These are phyloP conservation scores for Geotrichum phurueaensis DNA, from an alignment of 1,139 yeast genomes.

Conservation along the genomic window DNA sequence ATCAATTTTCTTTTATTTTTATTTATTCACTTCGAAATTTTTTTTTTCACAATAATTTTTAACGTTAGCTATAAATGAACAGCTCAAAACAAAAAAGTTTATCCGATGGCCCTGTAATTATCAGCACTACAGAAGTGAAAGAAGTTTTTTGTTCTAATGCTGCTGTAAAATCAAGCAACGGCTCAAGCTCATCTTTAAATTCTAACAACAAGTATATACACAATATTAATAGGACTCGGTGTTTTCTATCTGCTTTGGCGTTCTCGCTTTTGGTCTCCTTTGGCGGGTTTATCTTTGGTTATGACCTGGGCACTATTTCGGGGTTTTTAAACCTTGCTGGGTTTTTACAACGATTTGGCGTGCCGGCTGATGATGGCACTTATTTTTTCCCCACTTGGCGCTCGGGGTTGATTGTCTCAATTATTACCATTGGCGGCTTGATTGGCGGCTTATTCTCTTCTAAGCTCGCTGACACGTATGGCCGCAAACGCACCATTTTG, in stretches of 20 bases:
- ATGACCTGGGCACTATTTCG: conserved; percentile 55
- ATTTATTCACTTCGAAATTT: no score
- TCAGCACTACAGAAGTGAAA: no score
- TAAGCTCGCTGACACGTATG: conserved; percentile 46
- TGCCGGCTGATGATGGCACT: conserved; percentile 22
- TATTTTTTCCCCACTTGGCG: conserved; percentile 40
- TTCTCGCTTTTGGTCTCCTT: conserved; percentile 34
- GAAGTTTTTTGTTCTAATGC: no score
- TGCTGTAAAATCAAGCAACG: no score
- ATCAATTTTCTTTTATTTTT: no score
- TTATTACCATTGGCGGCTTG: conserved; percentile 50
- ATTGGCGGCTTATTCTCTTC: conserved; percentile 49
- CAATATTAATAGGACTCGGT: no score
- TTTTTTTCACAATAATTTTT: no score
- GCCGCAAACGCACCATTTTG: conserved; percentile 48
- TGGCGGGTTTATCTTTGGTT: conserved; percentile 55
- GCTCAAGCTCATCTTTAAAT: no score
- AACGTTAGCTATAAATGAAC: no score
- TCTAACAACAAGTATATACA: no score
- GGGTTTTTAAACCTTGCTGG: conserved; percentile 71
- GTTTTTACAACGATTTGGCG: conserved; percentile 50
- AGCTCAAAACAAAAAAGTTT: no score
- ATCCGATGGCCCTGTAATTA: no score
- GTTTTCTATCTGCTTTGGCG: background rate
- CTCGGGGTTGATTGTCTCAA: conserved; percentile 47